Conservation (phyloP, 208 protist genomes). For the Acanthamoeba castellanii region DNA sequence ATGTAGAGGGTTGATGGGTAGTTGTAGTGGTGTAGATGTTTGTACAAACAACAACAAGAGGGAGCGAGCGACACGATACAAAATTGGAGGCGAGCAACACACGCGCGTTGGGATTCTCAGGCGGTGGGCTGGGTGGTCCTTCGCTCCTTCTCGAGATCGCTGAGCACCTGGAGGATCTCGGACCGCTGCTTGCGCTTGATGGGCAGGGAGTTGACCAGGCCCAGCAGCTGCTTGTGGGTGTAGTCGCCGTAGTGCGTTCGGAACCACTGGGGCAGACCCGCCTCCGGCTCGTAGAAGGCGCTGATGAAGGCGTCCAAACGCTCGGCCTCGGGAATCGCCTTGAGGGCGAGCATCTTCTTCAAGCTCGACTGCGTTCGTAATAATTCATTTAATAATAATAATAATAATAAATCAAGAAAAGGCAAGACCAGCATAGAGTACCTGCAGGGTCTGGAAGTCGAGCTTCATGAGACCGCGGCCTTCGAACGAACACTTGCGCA, state of each 20-base stretch:
- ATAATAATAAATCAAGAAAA: neutral
- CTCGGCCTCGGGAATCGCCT: constrained; percentile 20
- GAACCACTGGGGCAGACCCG: constrained; percentile 19
- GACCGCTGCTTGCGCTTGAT: constrained; percentile 52
- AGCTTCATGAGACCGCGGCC: constrained; percentile 64
- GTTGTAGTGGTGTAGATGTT: too few species aligned
- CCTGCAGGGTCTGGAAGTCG: constrained; percentile 60
- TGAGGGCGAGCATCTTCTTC: constrained; percentile 17
- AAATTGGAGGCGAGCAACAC: too few species aligned
- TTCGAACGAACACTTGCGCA: constrained; percentile 62
- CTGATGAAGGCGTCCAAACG: constrained; percentile 47
- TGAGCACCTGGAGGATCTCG: constrained; percentile 1
- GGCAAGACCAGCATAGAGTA: neutral
- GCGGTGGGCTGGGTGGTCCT: neutral
- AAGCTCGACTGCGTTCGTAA: neutral
- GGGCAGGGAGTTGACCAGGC: neutral
- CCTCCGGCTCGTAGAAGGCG: constrained; percentile 60
- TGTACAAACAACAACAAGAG: too few species aligned
- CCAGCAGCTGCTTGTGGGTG: constrained; percentile 54
- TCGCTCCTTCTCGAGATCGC: constrained; percentile 36
- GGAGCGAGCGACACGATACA: too few species aligned
- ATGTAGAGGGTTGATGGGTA: too few species aligned
- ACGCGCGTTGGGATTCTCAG: too few species aligned
- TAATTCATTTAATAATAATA: neutral
- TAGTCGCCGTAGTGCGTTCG: constrained; percentile 25